Conservation (phyloP, 768 basidiomycete species). For the Rhizopogon vinicolor region DNA sequence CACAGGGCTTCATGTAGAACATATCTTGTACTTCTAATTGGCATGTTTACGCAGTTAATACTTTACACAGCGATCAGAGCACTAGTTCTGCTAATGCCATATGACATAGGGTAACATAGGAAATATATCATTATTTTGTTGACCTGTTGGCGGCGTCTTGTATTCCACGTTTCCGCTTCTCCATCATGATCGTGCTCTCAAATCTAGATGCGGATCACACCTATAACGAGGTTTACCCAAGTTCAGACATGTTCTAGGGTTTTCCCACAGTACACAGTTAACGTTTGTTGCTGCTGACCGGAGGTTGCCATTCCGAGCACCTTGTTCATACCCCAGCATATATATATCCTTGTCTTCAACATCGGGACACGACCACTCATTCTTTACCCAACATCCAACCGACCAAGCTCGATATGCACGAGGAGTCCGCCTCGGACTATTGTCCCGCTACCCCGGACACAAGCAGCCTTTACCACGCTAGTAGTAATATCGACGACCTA, state of each 20-base stretch:
- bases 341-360: not conserved
- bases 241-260: not conserved
- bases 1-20: conserved; percentile 11
- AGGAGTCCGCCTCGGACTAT: conserved; percentile 14
- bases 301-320: not conserved
- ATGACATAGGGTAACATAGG: not conserved
- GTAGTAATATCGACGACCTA: conserved; percentile 72
- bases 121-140: not conserved
- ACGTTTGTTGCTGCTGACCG: not conserved
- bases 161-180: not conserved
- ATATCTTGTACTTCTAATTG: conserved; percentile 10
- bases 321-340: not conserved
- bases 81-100: not conserved
- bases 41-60: conserved; percentile 9
- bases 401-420: conserved; percentile 17
- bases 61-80: conserved; percentile 1
- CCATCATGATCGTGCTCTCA: too few species aligned
- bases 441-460: conserved; percentile 44
- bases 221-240: not conserved
- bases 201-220: not conserved
- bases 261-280: not conserved
- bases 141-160: not conserved
- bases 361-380: not conserved
- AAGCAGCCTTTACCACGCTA: conserved; percentile 47
- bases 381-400: not conserved